Conservation (phyloP, 805 yeast genomes). For the Tetrapisispora iriomotensis region DNA sequence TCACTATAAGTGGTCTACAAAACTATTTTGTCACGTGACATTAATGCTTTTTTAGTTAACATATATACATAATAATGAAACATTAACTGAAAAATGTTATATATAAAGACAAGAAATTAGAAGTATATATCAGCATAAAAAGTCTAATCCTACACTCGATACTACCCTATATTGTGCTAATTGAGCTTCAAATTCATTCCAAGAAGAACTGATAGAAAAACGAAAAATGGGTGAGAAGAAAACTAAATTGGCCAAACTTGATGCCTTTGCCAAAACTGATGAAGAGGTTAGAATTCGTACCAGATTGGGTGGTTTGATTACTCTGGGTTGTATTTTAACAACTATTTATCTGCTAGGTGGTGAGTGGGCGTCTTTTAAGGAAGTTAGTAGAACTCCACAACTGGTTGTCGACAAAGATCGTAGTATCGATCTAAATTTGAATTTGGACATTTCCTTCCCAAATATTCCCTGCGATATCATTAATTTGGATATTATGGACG, state of each 20-base stretch:
- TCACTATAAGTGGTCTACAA: too few relatives aligned
- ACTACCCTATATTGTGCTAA: too few relatives aligned
- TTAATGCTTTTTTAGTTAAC: too few relatives aligned
- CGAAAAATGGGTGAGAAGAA: conserved; percentile 3
- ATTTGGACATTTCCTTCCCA: conserved; percentile 75
- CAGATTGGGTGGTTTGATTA: conserved; percentile 81
- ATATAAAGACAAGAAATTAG: too few relatives aligned
- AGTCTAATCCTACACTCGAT: too few relatives aligned
- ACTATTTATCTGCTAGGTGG: conserved; percentile 53
- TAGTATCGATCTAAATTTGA: conserved; percentile 63
- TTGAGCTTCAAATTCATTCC: too few relatives aligned
- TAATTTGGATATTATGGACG: conserved; percentile 79
- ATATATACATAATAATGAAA: too few relatives aligned
- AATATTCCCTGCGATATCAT: conserved; percentile 75
- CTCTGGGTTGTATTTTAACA: conserved; percentile 55
- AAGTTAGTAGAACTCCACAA: conserved; percentile 63
- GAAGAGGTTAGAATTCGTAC: conserved; percentile 89
- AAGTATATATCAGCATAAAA: too few relatives aligned
- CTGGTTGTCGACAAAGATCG: conserved; percentile 81
- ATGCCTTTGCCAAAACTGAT: conserved; percentile 85
- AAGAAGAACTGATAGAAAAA: too few relatives aligned
- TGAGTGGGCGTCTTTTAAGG: conserved; percentile 69
- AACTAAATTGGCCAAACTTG: conserved; percentile 42
- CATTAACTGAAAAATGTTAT: too few relatives aligned
- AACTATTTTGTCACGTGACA: too few relatives aligned